These are phyloP conservation scores for Nakaseomyces glabratus DNA, from an alignment of 1,139 yeast species.

Conservation along the genomic window DNA sequence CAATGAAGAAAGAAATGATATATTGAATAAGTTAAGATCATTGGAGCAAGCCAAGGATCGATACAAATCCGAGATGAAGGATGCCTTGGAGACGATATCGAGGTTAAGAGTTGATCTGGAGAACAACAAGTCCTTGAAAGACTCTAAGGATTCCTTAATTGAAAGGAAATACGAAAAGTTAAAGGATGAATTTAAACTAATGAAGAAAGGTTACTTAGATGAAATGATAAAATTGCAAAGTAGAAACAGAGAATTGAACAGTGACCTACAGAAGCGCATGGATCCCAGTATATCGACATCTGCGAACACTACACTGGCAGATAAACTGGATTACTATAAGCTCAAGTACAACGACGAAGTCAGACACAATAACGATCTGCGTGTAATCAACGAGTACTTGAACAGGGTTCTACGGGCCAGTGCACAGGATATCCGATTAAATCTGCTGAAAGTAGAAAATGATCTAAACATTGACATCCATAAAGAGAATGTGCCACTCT, in stretches of 20 bases:
- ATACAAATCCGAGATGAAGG: constrained; percentile 20
- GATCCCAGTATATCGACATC: constrained; percentile 3
- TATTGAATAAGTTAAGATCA: constrained; percentile 11
- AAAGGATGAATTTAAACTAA: constrained; percentile 9
- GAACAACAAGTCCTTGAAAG: constrained; percentile 8
- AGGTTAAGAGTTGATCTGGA: constrained; percentile 17
- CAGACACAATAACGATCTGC: constrained; percentile 26
- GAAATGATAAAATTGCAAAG: constrained; percentile 21
- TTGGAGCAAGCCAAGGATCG: constrained; percentile 19
- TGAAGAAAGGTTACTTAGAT: constrained; percentile 21
- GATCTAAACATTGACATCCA: constrained; percentile 14
- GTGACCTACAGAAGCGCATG: constrained; percentile 9
- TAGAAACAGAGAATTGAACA: constrained; percentile 15
- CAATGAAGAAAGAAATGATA: constrained; percentile 10
- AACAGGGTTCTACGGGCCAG: constrained; percentile 29
- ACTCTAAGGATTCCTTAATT: constrained; percentile 8
- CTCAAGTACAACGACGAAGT: constrained; percentile 28
- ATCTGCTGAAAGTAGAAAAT: constrained; percentile 23
- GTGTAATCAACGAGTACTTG: constrained; percentile 27
- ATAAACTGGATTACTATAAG: constrained; percentile 27
- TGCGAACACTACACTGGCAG: constrained; percentile 7
- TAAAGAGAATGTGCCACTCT: neutral
- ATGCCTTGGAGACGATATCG: constrained; percentile 17
- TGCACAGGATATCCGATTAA: constrained; percentile 25
- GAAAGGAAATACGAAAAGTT: constrained; percentile 17